These are phyloP conservation scores for Boeremia exigua DNA, from an alignment of 2,329 filamentous ascomycete species.

Conservation along the genomic window DNA sequence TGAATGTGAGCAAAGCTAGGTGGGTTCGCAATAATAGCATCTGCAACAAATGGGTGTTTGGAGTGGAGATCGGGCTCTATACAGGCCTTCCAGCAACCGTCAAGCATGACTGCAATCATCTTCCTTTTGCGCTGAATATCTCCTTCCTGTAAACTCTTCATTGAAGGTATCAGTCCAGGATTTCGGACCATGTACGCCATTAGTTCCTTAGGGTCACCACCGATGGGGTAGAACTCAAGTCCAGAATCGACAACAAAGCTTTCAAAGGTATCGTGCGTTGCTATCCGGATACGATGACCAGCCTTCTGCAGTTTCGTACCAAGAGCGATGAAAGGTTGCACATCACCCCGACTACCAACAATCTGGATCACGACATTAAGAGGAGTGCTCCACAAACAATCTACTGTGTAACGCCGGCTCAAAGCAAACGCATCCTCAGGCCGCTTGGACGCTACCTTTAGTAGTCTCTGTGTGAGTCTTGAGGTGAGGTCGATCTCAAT, in stretches of 20 bases:
- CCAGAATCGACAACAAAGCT: conserved; percentile 22
- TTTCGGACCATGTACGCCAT: conserved; percentile 61
- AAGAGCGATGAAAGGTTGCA: conserved; percentile 66
- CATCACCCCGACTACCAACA: conserved; percentile 61
- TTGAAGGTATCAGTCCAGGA: conserved; percentile 47
- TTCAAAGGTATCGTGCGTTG: conserved; percentile 28
- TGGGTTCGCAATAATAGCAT: conserved; percentile 78
- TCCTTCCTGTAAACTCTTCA: conserved; percentile 31
- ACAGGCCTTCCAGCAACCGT: conserved; percentile 43
- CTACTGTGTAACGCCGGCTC: conserved; percentile 13
- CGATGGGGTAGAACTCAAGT: conserved; percentile 45
- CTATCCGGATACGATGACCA: conserved; percentile 34
- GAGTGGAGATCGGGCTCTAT: conserved; percentile 46
- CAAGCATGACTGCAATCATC: conserved; percentile 34
- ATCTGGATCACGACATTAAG: conserved; percentile 63
- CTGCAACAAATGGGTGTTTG: conserved; percentile 73
- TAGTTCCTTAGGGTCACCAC: conserved; percentile 46
- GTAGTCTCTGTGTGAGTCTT: conserved; percentile 22
- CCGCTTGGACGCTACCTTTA: conserved; percentile 25
- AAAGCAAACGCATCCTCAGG: conserved; percentile 2
- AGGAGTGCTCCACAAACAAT: conserved; percentile 7
- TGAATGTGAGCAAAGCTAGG: conserved; percentile 80
- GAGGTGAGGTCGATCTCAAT: conserved; percentile 36
- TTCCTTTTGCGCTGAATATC: conserved; percentile 42
- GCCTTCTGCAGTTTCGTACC: conserved; percentile 54